phyloP scores from a whole-genome alignment of 495 filamentous ascomycete species.

The Daldinia grandis region DNA sequence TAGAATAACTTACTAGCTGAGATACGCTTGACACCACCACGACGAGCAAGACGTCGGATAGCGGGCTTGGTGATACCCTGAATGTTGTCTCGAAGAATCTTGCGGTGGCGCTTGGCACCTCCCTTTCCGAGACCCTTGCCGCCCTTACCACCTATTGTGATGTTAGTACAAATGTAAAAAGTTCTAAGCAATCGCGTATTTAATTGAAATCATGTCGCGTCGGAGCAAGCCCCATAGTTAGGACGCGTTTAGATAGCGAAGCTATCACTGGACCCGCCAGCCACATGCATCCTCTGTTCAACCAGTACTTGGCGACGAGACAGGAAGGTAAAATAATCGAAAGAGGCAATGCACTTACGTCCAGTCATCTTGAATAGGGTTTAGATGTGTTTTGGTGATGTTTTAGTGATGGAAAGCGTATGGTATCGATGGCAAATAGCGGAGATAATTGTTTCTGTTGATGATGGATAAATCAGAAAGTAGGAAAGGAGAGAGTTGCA shows the following conservation, averaged over 20 bases:
- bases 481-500: conserved; percentile 42
- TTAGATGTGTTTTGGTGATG: conserved; percentile 43
- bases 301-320: conserved; percentile 36
- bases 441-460: too few species aligned
- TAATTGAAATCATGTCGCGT: conserved; percentile 62
- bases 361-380: conserved; percentile 82
- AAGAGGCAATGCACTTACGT: conserved; percentile 72
- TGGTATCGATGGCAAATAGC: conserved; percentile 45
- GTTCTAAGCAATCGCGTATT: background rate
- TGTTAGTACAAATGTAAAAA: background rate
- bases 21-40: conserved; percentile 99
- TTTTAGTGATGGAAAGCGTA: conserved; percentile 47
- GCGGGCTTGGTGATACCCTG: conserved; percentile 99
- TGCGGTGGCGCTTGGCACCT: conserved; percentile 93
- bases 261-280: conserved; percentile 40
- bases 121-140: conserved; percentile 94
- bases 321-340: conserved; percentile 25
- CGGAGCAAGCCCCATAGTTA: conserved; percentile 1
- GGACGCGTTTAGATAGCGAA: conserved; percentile 33
- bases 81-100: conserved; percentile 99
- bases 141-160: conserved; percentile 81
- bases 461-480: conserved; percentile 45
- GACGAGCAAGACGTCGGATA: conserved; percentile 99
- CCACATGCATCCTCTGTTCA: conserved; percentile 25
- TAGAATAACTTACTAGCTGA: conserved; percentile 82